Evolutionary conservation across 805 yeast genomes (phyloP), one percentile per base, ranked within the genome.

Genomic region (Clavispora santaluciae): DNA sequence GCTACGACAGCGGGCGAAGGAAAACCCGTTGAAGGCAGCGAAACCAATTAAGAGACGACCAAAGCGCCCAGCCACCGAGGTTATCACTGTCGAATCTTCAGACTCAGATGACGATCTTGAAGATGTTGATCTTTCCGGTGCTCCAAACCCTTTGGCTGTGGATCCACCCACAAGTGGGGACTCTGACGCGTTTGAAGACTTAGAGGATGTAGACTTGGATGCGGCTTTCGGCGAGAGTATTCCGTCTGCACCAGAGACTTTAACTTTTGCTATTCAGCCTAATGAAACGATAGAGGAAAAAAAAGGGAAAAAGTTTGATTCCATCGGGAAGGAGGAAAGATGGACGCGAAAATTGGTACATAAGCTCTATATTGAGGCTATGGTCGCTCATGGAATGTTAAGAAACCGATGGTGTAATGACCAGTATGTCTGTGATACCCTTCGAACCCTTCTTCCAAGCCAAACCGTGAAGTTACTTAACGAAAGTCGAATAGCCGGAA

Each of bases 331-430:
- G 39, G 83, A 80, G 33, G 90, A 84, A 53, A 64, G 85, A 13
- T 51, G 52, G 1, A 60, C 58, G 33, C 63, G 97, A 15, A 66
- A 69, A 35, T 48, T 59, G 0, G 58, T 79, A 7, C 97, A 90
- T 56, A 73, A 78, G 60, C 48, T 75, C 38, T 74, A 78, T 43
- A 50, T 91, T 2, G 65, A 76, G 12, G 60, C 73, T 18, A 75
- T 87, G 77, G 59, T 85, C 40, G 56, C 73, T 2, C 95, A 86
- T 56, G 93, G 89, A 0, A 68, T 69, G 0, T 53, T 78, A 3
- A 71, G 95, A 20, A 91, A 90, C 56, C 49, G 63, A 6, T 90
- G 96, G 96, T 74, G 88, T 45, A 77, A 76, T 43, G 76, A 78
- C 45, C 52, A 56, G 1, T 44, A 48, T 3, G 54, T 86, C 0